Evolutionary conservation across 208 protist genomes (phyloP), one percentile per base, ranked within the genome.

Genomic region (Crithidia sp.): DNA sequence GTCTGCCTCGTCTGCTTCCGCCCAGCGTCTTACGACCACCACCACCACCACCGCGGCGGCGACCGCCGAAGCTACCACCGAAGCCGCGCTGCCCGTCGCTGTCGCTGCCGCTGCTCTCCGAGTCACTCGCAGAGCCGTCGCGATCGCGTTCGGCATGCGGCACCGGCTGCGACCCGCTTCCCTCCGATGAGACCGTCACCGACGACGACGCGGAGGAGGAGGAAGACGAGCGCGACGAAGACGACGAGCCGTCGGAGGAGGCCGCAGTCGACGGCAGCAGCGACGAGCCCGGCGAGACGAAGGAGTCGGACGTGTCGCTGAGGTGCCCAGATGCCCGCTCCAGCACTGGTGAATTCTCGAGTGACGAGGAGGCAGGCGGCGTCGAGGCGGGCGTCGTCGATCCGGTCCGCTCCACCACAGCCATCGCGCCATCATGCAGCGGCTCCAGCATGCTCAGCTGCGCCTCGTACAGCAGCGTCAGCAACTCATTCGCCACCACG

Each of bases 401-500:
- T 6, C 52, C 57, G 5, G 65, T 55, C 13, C 65, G 47, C 49
- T 49, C 73, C 7, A 67, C 73, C 40, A 62, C 73, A 2, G 64
- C 64, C 73, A 78, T 78, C 10, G 73, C 73, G 19, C 63, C 47
- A 44, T 74, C 56, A 56, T 78, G 66, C 36, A 72, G 65, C 7
- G 74, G 70, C 71, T 83, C 78, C 52, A 84, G 54, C 81, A 84
- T 84, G 58, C 76, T 67, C 53, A 85, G 72, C n/a, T 76, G 77
- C 50, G 84, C 65, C 72, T 89, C 84, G 65, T 84, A 86, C 2
- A 89, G 71, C 28, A 89, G 79, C 61, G 81, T 89, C 28, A 86
- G 57, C 56, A 89, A 56, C 69, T 89, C 84, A 52, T 86, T 89
- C 14, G 70, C 56, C 43, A 89, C 81, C 43, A 86, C 77, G 13